Evolutionary conservation across 371 early-diverging fungal genomes (phyloP), one percentile per base, ranked within the genome.

Genomic region (Actinomucor elegans): DNA sequence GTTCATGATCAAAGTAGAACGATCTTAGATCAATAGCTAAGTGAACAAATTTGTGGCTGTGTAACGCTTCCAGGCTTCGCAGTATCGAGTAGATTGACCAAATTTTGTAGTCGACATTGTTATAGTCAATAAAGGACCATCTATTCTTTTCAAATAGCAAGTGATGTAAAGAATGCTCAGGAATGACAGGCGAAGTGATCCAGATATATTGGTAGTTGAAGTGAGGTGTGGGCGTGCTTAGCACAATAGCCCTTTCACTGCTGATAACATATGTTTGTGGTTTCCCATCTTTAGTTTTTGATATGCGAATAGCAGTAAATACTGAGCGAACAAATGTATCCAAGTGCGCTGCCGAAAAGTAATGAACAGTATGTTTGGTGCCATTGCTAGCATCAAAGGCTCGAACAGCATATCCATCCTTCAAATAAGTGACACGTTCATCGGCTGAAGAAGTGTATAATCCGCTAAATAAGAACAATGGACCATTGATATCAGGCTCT

Each of bases 181-280:
- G 53, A 3, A 53, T 44, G 23, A 57, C 49, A 20, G 57, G 63
- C 5, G 63, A 63, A 12, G 63, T 57, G 31, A 63, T 63, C 63
- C 63, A 63, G 10, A 63, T 47, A 20, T 48, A 63, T 14, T 49
- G 63, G 26, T 63, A 63, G 3, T 44, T 24, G 15, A 32, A 51
- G 6, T 26, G 35, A 2, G 63, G 54, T 21, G 63, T 63, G 2
- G 63, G 57, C 3, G 37, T 33, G 18, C 27, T 38, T 8, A 63
- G 54, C 8, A 57, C 49, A 20, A 63, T 57, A 7, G 53, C 63
- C 20, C 52, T 45, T 20, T 51, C 31, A 20, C 49, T 57, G 31
- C 35, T 57, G 38, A 54, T 54, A 0, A 49, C 18, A 33, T 49
- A 40, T 1, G n/a, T 38, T 0, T 29, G 26, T 10, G 31, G 27